These are phyloP conservation scores for Lophiotrema nucula DNA, from an alignment of 495 filamentous ascomycete genomes.

Conservation along the genomic window DNA sequence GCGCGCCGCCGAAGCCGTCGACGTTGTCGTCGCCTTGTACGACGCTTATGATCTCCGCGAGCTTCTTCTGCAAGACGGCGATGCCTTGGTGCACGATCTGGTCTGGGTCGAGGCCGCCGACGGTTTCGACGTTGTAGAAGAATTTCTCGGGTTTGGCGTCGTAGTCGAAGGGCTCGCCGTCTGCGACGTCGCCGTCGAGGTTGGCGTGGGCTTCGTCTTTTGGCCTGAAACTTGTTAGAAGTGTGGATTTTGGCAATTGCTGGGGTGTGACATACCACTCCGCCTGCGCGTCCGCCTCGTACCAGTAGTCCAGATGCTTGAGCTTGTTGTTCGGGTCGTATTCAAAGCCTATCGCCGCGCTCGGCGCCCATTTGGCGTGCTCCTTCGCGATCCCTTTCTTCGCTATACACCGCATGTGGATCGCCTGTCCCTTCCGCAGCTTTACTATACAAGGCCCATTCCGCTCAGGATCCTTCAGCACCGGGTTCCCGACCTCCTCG, in stretches of 20 bases:
- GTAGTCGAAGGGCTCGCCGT: conserved; percentile 85
- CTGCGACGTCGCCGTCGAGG: conserved; percentile 74
- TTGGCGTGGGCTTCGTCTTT: conserved; percentile 71
- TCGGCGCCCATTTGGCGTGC: conserved; percentile 95
- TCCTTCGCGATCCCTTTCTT: conserved; percentile 99
- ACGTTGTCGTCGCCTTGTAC: conserved; percentile 52
- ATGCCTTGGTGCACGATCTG: conserved; percentile 85
- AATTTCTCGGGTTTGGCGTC: conserved; percentile 80
- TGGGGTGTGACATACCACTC: conserved; percentile 75
- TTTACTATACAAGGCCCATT: conserved; percentile 84
- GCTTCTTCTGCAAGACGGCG: conserved; percentile 82
- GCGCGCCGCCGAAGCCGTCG: conserved; percentile 49
- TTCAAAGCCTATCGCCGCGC: conserved; percentile 89
- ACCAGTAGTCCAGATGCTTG: conserved; percentile 87
- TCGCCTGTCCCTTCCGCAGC: conserved; percentile 79
- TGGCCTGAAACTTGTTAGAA: conserved; percentile 58
- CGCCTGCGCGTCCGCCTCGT: conserved; percentile 74
- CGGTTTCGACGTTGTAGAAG: conserved; percentile 89
- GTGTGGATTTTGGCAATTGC: neutral
- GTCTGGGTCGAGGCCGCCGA: conserved; percentile 84
- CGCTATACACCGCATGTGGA: conserved; percentile 85
- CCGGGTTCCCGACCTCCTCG: conserved; percentile 77
- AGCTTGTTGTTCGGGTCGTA: conserved; percentile 97
- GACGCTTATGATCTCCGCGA: conserved; percentile 77
- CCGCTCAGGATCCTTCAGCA: conserved; percentile 77